phyloP scores from a whole-genome alignment of 805 yeast genomes.

The Naumovozyma castellii region DNA sequence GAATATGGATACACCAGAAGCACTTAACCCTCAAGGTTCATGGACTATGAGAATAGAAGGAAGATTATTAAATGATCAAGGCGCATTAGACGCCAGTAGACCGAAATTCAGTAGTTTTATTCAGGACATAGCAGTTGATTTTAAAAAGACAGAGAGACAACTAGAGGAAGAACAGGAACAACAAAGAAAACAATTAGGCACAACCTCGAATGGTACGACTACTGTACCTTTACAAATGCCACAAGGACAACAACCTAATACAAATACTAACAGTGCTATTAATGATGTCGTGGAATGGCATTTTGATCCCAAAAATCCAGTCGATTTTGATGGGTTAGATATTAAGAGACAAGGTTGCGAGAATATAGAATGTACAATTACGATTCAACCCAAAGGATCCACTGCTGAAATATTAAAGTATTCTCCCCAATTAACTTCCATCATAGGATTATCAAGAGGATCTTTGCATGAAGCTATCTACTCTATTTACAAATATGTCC shows the following conservation, averaged over 20 bases:
- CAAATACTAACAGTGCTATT: slow-evolving; percentile 8
- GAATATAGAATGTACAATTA: slow-evolving; percentile 58
- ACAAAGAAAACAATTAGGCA: neutral
- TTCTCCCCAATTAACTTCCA: slow-evolving; percentile 53
- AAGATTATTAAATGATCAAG: slow-evolving; percentile 47
- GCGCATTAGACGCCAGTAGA: slow-evolving; percentile 40
- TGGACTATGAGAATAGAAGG: slow-evolving; percentile 94
- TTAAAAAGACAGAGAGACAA: slow-evolving; percentile 25
- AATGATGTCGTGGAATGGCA: slow-evolving; percentile 72
- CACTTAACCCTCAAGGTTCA: slow-evolving; percentile 28
- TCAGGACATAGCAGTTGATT: slow-evolving; percentile 76
- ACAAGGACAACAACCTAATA: neutral
- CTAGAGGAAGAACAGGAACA: neutral
- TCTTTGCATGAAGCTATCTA: slow-evolving; percentile 81
- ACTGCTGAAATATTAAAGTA: slow-evolving; percentile 55
- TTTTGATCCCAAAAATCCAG: slow-evolving; percentile 44
- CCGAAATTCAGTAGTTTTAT: slow-evolving; percentile 70
- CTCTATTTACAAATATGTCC: slow-evolving; percentile 69
- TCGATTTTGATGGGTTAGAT: slow-evolving; percentile 81
- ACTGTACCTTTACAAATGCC: slow-evolving; percentile 3
- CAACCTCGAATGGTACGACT: neutral
- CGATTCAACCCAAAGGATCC: slow-evolving; percentile 70
- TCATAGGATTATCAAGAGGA: slow-evolving; percentile 68
- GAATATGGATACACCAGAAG: slow-evolving; percentile 12
- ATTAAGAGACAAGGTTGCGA: slow-evolving; percentile 68